A percentile compares a stretch with the other conserved stretches of the same genome.
These are phyloP conservation scores for Geotrichum carabidarum DNA, from an alignment of 1,139 yeast genomes.

Conservation along the genomic window DNA sequence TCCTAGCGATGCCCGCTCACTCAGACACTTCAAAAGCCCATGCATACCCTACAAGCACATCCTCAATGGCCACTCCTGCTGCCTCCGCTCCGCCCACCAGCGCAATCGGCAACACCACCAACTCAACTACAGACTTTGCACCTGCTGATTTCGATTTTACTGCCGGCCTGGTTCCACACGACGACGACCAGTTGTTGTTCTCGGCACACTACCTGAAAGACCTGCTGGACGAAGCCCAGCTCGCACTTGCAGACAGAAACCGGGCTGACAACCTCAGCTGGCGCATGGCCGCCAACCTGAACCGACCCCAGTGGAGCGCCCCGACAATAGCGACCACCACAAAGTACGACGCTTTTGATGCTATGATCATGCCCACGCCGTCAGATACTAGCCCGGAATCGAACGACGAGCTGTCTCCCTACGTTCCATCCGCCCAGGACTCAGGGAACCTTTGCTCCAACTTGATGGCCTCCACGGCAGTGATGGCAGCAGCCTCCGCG, in stretches of 20 bases:
- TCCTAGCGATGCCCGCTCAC: background rate
- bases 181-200: slow-evolving; percentile 15
- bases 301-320: background rate
- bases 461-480: background rate
- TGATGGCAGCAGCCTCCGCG: background rate
- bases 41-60: background rate
- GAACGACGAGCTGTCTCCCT: slow-evolving; percentile 8
- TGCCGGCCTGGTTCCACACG: background rate
- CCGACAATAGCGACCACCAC: background rate
- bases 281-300: slow-evolving; percentile 7
- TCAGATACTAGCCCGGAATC: slow-evolving; percentile 14
- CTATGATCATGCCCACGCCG: slow-evolving; percentile 11
- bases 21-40: background rate
- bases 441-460: background rate
- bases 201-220: slow-evolving; percentile 26
- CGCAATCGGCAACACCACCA: background rate
- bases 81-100: background rate
- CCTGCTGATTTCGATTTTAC: background rate
- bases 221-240: slow-evolving; percentile 30
- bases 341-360: background rate
- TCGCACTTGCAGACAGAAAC: slow-evolving; percentile 22
- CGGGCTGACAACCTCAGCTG: slow-evolving; percentile 26
- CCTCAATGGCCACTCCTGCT: background rate
- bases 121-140: background rate
- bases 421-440: background rate